Base-by-base conservation (phyloP, 2,329 filamentous ascomycete species). In the Scleromitrula shiraiana region DNA sequence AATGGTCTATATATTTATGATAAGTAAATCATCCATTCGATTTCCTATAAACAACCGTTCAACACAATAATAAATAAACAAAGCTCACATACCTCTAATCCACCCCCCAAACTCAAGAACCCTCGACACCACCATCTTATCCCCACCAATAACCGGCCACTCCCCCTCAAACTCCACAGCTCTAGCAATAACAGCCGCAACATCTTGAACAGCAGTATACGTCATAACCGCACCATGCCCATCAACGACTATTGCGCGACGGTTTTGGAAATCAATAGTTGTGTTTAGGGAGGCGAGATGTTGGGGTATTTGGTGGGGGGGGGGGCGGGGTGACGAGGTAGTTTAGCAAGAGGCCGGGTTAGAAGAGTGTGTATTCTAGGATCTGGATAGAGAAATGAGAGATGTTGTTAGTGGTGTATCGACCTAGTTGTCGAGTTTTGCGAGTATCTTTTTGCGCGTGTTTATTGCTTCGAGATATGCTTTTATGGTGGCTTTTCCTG, bases 331-430 rank as follows among this genome's bases (percentile, higher is more conserved):
- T 62, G 12, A 67, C 70, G 12, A 76, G 64, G 62, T 76, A 76
- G 56, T 76, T 65, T 30, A 70, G 53, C 57, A 75, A 74, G n/a
- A 70, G 52, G 4, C 70, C 71, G 1, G 71, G 68, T 47, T 75
- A 71, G 61, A 77, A 76, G 2, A 74, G 62, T 22, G 61, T 68
- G 58, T 76, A 76, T 46, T 76, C 70, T 5, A 75, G 62, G 14
- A 71, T 62, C 67, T 70, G 50, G 9, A 30, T 5, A 17, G 27
- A 2, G 19, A 20, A 19, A 15, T 53, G 4, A 49, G 47, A 39
- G 20, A 5, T 14, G 41, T 19, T 22, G 14, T 12, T 24, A 35
- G 22, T 30, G 41, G 7, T 41, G 14, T 32, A 37, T 10, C 15
- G 26, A 35, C 15, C 10, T 30, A 35, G 15, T 12, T n/a, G n/a